Conservation (phyloP, 1,284 basidiomycete genomes). For the Calocybe gambosa region DNA sequence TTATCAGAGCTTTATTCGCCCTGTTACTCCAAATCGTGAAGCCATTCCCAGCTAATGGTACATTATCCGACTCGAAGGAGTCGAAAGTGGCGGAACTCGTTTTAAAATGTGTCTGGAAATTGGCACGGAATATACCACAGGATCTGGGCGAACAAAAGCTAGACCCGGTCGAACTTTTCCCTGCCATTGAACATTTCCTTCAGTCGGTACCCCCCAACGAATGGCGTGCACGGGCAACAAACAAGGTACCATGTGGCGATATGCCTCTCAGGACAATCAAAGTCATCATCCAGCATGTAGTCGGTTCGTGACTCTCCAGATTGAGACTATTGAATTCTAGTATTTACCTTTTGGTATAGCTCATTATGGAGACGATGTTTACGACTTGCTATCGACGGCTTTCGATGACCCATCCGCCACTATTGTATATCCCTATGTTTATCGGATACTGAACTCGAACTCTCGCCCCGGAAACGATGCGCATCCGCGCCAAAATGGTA, state of each 20-base stretch:
- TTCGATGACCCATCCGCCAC: conserved; percentile 81
- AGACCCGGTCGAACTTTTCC: conserved; percentile 84
- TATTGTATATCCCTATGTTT: conserved; percentile 81
- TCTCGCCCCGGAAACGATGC: conserved; percentile 37
- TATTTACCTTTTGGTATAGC: conserved; percentile 42
- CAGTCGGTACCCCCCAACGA: conserved; percentile 93
- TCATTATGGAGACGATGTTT: conserved; percentile 75
- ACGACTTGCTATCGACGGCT: conserved; percentile 70
- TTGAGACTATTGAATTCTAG: too few relatives aligned
- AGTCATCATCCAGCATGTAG: conserved; percentile 93
- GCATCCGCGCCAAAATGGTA: conserved; percentile 33
- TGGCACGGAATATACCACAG: conserved; percentile 90
- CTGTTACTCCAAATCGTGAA: conserved; percentile 85
- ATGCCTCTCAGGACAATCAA: conserved; percentile 97
- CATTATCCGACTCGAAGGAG: conserved; percentile 65
- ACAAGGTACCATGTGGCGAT: conserved; percentile 90
- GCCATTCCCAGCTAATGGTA: conserved; percentile 73
- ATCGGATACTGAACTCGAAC: conserved; percentile 74
- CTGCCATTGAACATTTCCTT: conserved; percentile 93
- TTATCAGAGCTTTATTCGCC: conserved; percentile 59
- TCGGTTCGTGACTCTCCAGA: conserved; percentile 55
- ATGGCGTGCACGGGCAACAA: conserved; percentile 88
- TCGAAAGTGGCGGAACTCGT: conserved; percentile 94
- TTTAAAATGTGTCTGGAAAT: conserved; percentile 98
- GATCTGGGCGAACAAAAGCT: conserved; percentile 79